Evolutionary conservation across 495 filamentous ascomycete species (phyloP).

Genomic region (Venustampulla echinocandica): DNA sequence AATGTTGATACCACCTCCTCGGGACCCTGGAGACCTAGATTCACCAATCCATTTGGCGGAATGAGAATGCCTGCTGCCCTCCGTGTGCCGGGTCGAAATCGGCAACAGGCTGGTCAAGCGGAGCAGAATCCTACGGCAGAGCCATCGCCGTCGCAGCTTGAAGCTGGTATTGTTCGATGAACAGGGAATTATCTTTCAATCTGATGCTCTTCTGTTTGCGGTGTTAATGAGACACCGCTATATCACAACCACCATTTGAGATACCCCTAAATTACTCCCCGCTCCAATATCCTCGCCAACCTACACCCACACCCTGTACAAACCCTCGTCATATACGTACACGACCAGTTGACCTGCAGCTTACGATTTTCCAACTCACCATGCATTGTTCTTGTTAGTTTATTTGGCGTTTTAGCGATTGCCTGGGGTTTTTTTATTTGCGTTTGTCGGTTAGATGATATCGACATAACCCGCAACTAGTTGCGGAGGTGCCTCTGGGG

Average conservation of each 20-base stretch:
- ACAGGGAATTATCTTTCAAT: conserved; percentile 19
- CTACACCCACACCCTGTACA: not conserved
- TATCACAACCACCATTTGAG: not conserved
- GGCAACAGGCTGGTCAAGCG: conserved; percentile 7
- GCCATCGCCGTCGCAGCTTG: conserved; percentile 32
- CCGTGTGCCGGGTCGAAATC: conserved; percentile 19
- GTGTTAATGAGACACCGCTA: not conserved
- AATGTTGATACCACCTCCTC: conserved; percentile 3
- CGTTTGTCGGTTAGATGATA: no score
- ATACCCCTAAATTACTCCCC: conserved; percentile 8
- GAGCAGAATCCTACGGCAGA: conserved; percentile 16
- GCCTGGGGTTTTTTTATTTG: conserved; percentile 1
- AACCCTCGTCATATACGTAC: not conserved
- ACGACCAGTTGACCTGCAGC: not conserved
- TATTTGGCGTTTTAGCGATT: conserved; percentile 21
- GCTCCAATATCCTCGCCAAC: not conserved
- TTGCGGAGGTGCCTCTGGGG: no score
- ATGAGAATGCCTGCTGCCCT: conserved; percentile 12
- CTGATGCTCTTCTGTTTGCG: not conserved
- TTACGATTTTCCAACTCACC: not conserved
- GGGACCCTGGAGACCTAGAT: conserved; percentile 14
- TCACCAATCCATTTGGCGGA: conserved; percentile 15
- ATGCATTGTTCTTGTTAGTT: not conserved
- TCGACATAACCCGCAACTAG: no score
- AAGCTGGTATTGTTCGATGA: conserved; percentile 28